A percentile compares a stretch with the other conserved stretches of the same genome.
These are phyloP conservation scores for Fragosphaeria purpurea DNA, from an alignment of 2,329 filamentous ascomycete genomes.

Conservation along the genomic window DNA sequence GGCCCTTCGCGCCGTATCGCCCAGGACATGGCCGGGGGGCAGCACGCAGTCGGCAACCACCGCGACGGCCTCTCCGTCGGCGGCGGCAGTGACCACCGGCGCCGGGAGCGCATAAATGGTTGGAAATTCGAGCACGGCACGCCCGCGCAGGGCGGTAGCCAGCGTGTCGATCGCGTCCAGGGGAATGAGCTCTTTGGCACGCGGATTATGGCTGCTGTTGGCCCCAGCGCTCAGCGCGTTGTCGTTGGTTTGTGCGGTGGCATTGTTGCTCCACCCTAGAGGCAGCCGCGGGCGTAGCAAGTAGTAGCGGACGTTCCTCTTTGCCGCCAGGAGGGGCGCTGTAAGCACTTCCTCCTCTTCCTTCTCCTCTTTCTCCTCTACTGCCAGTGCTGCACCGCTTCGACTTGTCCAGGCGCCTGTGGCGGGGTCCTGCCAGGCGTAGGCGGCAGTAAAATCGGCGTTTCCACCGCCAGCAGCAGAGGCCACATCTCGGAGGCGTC, in stretches of 20 bases:
- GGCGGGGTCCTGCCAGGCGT: conserved; percentile 16
- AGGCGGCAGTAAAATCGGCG: conserved; percentile 7
- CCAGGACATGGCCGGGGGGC: conserved; percentile 16
- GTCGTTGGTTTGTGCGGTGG: conserved; percentile 1
- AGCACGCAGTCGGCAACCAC: background rate
- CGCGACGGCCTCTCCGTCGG: background rate
- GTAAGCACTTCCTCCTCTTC: conserved; percentile 10
- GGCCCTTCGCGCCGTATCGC: conserved; percentile 14
- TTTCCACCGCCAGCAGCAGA: background rate
- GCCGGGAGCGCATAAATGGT: conserved; percentile 52
- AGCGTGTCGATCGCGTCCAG: conserved; percentile 39
- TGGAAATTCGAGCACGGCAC: conserved; percentile 59
- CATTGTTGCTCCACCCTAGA: too few species aligned
- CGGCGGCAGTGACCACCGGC: background rate
- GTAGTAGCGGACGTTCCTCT: conserved; percentile 18
- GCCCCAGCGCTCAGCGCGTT: too few species aligned
- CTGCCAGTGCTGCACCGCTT: background rate
- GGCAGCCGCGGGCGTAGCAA: conserved; percentile 13
- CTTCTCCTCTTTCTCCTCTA: conserved; percentile 3
- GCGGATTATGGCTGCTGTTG: background rate
- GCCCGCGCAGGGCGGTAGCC: conserved; percentile 40
- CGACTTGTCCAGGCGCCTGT: conserved; percentile 17
- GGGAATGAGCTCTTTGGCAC: conserved; percentile 37
- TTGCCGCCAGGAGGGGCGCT: conserved; percentile 4
- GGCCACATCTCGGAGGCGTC: too few species aligned